These are phyloP conservation scores for Penicillium corylophilum DNA, from an alignment of 2,329 filamentous ascomycete species.

Conservation along the genomic window DNA sequence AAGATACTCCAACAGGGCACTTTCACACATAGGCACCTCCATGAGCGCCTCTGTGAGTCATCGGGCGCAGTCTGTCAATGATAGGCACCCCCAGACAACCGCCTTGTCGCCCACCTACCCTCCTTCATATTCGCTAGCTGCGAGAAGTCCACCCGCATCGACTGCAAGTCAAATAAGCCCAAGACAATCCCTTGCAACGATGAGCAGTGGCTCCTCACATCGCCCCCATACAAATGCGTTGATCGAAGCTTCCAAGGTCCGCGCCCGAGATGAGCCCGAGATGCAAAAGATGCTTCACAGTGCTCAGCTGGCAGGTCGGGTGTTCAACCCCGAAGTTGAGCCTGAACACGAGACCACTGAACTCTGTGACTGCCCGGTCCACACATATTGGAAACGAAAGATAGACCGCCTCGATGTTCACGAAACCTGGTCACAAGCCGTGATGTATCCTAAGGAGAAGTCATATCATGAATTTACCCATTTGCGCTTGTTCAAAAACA, in stretches of 20 bases:
- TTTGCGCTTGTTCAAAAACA: constrained; percentile 24
- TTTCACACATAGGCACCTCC: background rate
- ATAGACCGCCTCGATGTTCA: constrained; percentile 38
- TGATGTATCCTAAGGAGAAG: constrained; percentile 49
- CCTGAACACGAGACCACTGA: constrained; percentile 47
- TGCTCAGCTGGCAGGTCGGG: constrained; percentile 39
- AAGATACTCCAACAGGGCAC: background rate
- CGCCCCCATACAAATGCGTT: constrained; percentile 39
- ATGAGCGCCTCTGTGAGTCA: background rate
- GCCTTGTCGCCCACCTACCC: background rate
- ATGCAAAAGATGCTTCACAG: constrained; percentile 46
- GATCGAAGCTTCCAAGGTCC: constrained; percentile 38
- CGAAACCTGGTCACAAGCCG: constrained; percentile 47
- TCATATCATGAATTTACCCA: constrained; percentile 31
- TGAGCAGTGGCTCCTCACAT: background rate
- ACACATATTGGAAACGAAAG: constrained; percentile 42
- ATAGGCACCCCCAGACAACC: background rate
- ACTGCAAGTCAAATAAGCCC: background rate
- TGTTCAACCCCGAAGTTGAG: constrained; percentile 50
- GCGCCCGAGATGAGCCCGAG: constrained; percentile 45
- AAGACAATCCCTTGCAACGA: background rate
- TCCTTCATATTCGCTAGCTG: background rate
- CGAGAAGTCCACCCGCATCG: background rate
- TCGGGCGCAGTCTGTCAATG: background rate
- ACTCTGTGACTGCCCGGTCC: constrained; percentile 43